Base-by-base conservation (phyloP, 345 rosid genomes). In the Kernera saxatilis region DNA sequence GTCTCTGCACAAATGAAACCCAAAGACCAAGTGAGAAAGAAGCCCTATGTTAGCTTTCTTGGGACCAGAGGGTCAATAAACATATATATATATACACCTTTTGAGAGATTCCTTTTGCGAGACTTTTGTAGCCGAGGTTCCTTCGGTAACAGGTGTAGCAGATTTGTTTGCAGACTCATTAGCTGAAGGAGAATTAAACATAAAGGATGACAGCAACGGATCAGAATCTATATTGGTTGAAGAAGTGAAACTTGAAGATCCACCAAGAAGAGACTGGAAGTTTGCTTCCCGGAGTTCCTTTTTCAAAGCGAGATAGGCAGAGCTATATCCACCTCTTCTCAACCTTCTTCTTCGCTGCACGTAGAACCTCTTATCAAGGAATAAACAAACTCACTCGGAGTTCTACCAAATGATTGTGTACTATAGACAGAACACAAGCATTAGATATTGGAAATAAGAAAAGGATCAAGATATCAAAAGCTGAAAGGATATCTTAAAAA, bases 401-500 rank as follows among this genome's bases (percentile, higher is more conserved):
- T 17, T 25, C 18, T 21, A 59, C 67, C 52, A 71, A 60, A 37
- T 11, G 36, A 55, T 45, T 23, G 13, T 3, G 6, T 36, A 33
- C 75, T 48, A 64, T 26, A 54, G 17, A 39, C 13, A 67, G 67
- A 30, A 5, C 6, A 56, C n/a, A 64, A 57, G 46, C 67, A 48
- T 35, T 10, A 36, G 7, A 8, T 8, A 59, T 1, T 39, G 8
- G 29, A 14, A 14, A 54, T 17, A 32, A 9, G 9, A 18, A 53
- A 27, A 61, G 30, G 5, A 36, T 40, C 15, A 45, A 72, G 5
- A 27, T 30, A 14, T 40, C 21, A 1, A 33, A 10, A 44, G 0
- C 49, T 18, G 4, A 53, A 75, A 85, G 98, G 98, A 92, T 92
- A 87, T 87, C 83, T 81, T 89, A n/a, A 86, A 84, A 5, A 86